Percentiles rank a stretch among this genome's conserved stretches.
phyloP scores from a whole-genome alignment of 2,329 filamentous ascomycete genomes.

The Elsinoe batatas region DNA sequence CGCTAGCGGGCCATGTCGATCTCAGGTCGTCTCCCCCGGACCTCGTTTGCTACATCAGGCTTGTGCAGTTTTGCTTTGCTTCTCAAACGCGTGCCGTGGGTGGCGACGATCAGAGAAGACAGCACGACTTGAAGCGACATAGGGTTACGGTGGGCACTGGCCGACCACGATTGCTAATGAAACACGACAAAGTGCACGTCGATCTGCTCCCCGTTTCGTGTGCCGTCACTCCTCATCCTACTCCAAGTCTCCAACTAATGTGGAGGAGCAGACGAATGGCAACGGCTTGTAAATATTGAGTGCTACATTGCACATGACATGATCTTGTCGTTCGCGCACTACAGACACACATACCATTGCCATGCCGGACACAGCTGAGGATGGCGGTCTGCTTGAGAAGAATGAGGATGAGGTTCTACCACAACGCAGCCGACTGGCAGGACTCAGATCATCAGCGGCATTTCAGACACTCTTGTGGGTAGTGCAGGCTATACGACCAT shows the following conservation, averaged over 20 bases:
- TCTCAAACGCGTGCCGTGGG: not conserved
- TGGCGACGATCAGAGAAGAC: not conserved
- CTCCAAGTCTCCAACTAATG: not conserved
- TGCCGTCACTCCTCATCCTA: not conserved
- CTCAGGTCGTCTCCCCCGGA: not conserved
- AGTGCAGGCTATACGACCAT: slow-evolving; percentile 20
- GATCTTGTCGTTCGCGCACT: not conserved
- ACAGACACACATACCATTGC: not conserved
- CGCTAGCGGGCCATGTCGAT: not conserved
- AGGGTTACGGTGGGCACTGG: not conserved
- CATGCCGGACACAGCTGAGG: not conserved
- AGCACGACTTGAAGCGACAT: not conserved
- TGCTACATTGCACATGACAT: not conserved
- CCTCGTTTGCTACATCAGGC: not conserved
- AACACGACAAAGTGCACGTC: slow-evolving; percentile 4
- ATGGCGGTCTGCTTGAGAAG: not conserved
- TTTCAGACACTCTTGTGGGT: slow-evolving; percentile 13
- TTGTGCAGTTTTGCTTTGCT: not conserved
- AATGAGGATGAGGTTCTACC: not conserved
- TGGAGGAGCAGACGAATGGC: not conserved
- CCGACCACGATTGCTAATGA: not conserved
- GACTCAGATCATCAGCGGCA: not conserved
- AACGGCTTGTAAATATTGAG: not conserved
- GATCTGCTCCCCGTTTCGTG: not conserved
- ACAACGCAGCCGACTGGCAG: not conserved